phyloP scores from a whole-genome alignment of 2,329 filamentous ascomycete genomes.

The Dactylella cylindrospora region DNA sequence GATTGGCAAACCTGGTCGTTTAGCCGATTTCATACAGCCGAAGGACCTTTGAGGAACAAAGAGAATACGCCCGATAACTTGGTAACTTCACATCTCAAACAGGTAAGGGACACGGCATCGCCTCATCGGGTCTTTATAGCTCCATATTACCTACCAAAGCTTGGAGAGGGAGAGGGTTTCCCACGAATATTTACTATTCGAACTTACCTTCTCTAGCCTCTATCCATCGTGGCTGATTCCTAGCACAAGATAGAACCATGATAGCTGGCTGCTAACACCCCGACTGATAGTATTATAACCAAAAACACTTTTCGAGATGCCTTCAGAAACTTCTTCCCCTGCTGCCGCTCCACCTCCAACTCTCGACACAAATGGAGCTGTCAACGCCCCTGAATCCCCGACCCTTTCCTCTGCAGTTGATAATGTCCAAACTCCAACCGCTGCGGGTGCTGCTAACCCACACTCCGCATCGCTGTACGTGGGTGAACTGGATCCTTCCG shows the following conservation, averaged over 20 bases:
- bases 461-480: constrained; percentile 97
- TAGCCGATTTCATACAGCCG: too few species aligned
- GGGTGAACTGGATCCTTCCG: constrained; percentile 93
- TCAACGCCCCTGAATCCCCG: constrained; percentile 59
- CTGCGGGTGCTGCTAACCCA: constrained; percentile 68
- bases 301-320: constrained; percentile 57
- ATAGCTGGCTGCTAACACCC: constrained; percentile 43
- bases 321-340: constrained; percentile 61
- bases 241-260: neutral
- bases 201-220: too few species aligned
- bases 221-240: too few species aligned
- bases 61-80: too few species aligned
- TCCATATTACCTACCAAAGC: too few species aligned
- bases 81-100: too few species aligned
- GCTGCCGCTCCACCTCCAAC: constrained; percentile 69
- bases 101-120: too few species aligned
- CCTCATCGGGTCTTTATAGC: too few species aligned
- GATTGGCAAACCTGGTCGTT: too few species aligned
- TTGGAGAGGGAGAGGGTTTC: too few species aligned
- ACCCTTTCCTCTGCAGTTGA: constrained; percentile 64
- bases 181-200: too few species aligned
- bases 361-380: constrained; percentile 72
- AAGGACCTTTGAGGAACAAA: too few species aligned
- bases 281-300: constrained; percentile 46
- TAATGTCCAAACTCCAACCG: constrained; percentile 58